Conservation (phyloP, 202 grass and related monocot species). For the Elaeis oleifera region DNA sequence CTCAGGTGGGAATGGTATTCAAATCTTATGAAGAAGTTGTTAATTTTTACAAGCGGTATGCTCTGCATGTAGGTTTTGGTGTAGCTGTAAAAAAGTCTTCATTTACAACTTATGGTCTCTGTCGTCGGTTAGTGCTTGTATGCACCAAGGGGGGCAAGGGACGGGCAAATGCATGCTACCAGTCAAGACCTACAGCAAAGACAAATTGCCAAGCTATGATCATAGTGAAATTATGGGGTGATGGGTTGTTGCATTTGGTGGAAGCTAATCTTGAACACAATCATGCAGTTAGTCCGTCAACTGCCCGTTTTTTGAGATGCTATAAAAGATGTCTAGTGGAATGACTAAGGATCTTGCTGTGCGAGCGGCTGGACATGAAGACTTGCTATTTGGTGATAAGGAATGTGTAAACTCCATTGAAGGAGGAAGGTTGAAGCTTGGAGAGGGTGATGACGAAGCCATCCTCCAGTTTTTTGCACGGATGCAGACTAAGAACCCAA, state of each 20-base stretch:
- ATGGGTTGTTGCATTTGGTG: conserved; percentile 64
- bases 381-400: conserved; percentile 7
- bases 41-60: conserved; percentile 82
- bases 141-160: conserved; percentile 73
- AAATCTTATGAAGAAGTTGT: conserved; percentile 85
- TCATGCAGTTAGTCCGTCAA: conserved; percentile 50
- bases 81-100: conserved; percentile 89
- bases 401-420: conserved; percentile 40
- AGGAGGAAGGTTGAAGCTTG: conserved; percentile 55
- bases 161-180: conserved; percentile 66
- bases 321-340: conserved; percentile 68
- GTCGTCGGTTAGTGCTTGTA: conserved; percentile 69
- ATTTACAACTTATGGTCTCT: conserved; percentile 76
- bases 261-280: conserved; percentile 81
- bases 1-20: conserved; percentile 80
- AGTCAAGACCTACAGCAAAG: conserved; percentile 71
- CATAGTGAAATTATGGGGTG: conserved; percentile 56
- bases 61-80: conserved; percentile 66
- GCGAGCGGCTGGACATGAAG: conserved; percentile 44
- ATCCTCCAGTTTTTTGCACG: conserved; percentile 49
- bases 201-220: conserved; percentile 80
- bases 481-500: conserved; percentile 64
- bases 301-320: conserved; percentile 57
- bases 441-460: conserved; percentile 45
- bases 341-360: conserved; percentile 62